phyloP scores from a whole-genome alignment of 495 filamentous ascomycete genomes.

The Penicillium ucsense region DNA sequence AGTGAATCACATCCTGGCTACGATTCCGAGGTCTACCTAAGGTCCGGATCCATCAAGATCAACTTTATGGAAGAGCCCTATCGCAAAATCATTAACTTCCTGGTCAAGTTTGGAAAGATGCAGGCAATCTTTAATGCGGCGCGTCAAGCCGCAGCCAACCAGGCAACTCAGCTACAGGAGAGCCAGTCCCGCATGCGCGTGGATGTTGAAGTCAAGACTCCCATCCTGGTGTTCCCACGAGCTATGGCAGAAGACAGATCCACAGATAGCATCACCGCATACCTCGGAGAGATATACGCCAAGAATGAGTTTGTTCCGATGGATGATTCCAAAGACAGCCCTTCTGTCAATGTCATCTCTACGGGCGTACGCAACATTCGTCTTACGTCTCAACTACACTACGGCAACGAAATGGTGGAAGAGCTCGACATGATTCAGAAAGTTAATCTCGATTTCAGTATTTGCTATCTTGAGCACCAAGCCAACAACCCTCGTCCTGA shows the following conservation, averaged over 20 bases:
- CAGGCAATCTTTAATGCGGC: slow-evolving; percentile 98
- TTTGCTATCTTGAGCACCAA: slow-evolving; percentile 83
- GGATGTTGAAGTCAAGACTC: slow-evolving; percentile 85
- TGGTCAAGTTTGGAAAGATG: slow-evolving; percentile 98
- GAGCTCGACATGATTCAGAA: slow-evolving; percentile 95
- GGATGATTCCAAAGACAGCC: slow-evolving; percentile 57
- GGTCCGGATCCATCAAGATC: slow-evolving; percentile 88
- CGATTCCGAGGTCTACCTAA: slow-evolving; percentile 78
- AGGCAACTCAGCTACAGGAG: slow-evolving; percentile 86
- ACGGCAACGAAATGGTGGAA: slow-evolving; percentile 58
- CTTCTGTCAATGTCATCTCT: slow-evolving; percentile 78
- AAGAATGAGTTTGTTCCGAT: slow-evolving; percentile 84
- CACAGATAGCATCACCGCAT: slow-evolving; percentile 79
- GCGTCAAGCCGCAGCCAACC: slow-evolving; percentile 86
- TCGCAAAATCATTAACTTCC: slow-evolving; percentile 94
- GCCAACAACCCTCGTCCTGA: slow-evolving; percentile 72
- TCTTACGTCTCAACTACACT: slow-evolving; percentile 84
- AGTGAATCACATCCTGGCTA: slow-evolving; percentile 81
- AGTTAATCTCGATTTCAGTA: slow-evolving; percentile 82
- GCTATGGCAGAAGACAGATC: slow-evolving; percentile 51
- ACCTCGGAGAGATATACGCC: slow-evolving; percentile 93
- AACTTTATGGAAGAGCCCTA: slow-evolving; percentile 96
- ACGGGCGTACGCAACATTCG: slow-evolving; percentile 88
- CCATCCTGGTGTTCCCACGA: slow-evolving; percentile 88
- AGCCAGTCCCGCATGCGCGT: slow-evolving; percentile 84